Evolutionary conservation across 2,329 filamentous ascomycete genomes (phyloP), one percentile per base, ranked within the genome.

Genomic region (Ophiocordyceps robertsii): DNA sequence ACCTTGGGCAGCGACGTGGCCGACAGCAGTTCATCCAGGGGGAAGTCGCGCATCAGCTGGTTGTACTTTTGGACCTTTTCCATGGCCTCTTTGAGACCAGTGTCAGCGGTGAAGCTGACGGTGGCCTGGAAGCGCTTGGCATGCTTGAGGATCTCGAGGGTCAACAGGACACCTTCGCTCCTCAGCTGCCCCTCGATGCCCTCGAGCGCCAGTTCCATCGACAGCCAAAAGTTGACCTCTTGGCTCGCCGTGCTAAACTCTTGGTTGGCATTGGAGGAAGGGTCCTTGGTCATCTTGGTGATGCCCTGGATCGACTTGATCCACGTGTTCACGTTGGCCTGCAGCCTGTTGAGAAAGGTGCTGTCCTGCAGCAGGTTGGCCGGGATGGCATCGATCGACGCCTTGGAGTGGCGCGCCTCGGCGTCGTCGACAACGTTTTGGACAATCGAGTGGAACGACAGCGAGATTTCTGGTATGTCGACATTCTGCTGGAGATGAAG

Each of bases 21-120:
- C 14, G 92, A 95, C 16, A 95, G 74, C 27, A 99, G 68, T 60
- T 99, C 92, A 57, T 96, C 90, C 30, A 98, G 71, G 0, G 92
- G 92, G 49, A 99, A 96, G 60, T 98, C 93, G 48, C 92, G 83
- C 86, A 99, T 96, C 21, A 98, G 75, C 65, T 94, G 86, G 59
- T 98, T 99, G 70, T 96, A 98, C 63, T 95, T 95, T 62, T 95
- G 87, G 38, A 98, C 93, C 59, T 85, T 84, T 48, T 98, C 92
- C 61, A 89, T 92, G 21, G 88, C 88, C 63, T 98, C 92, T 62
- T 94, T 95, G 59, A 98, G 64, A 3, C 92, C 90, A 31, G 92
- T 98, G 62, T 99, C 93, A 2, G 92, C 86, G 31, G 83, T 84
- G 60, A 99, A 96, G 67, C 90, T 96, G 54, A 96, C 85, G 3